These are phyloP conservation scores for Pseudogymnoascus sp. DNA, from an alignment of 2,329 filamentous ascomycete genomes.

Conservation along the genomic window DNA sequence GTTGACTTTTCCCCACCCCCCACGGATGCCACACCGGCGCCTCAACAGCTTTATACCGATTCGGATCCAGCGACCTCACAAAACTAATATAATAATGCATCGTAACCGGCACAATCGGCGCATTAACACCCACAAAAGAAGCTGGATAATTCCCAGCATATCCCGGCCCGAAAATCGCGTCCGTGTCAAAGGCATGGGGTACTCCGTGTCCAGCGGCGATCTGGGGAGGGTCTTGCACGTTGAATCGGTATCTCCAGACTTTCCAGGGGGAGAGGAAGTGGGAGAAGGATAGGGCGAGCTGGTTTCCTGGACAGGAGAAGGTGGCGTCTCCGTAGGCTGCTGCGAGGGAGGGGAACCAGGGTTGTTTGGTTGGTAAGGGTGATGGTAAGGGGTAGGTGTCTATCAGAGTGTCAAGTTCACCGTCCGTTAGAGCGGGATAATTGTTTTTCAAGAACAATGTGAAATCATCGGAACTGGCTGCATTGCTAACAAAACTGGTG, in stretches of 20 bases:
- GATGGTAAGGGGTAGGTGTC: constrained; percentile 21
- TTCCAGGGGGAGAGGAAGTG: not conserved
- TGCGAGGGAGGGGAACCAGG: constrained; percentile 31
- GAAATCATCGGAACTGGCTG: not conserved
- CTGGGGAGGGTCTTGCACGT: constrained; percentile 32
- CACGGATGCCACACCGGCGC: constrained; percentile 20
- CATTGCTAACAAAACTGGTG: constrained; percentile 14
- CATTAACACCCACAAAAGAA: constrained; percentile 26
- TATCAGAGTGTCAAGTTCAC: constrained; percentile 19
- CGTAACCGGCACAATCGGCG: constrained; percentile 19
- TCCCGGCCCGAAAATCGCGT: constrained; percentile 29
- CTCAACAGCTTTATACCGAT: constrained; percentile 23
- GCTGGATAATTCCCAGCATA: constrained; percentile 19
- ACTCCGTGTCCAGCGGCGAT: constrained; percentile 28
- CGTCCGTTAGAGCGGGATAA: constrained; percentile 26
- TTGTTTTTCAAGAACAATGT: constrained; percentile 27
- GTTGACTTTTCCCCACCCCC: not conserved
- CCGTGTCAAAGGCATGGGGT: constrained; percentile 27
- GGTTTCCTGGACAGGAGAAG: constrained; percentile 36
- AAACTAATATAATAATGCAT: constrained; percentile 36
- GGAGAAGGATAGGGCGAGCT: not conserved
- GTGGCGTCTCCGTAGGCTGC: constrained; percentile 37
- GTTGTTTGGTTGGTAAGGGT: constrained; percentile 20
- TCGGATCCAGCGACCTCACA: constrained; percentile 31
- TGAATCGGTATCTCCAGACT: constrained; percentile 32